Base-by-base conservation (phyloP, 345 rosid genomes). In the Turritis glabra region DNA sequence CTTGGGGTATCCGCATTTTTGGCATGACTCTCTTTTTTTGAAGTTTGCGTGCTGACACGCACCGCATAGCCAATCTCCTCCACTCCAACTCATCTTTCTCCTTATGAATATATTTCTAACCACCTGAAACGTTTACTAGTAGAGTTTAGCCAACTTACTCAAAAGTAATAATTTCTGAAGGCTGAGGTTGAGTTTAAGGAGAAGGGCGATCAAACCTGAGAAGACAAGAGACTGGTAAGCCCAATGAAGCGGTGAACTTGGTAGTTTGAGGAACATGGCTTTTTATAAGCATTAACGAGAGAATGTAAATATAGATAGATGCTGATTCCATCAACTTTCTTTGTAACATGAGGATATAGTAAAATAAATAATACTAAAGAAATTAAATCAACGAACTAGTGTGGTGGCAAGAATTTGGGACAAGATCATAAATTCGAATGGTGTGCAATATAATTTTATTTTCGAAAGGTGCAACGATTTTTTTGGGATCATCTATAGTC, bases 1-100 rank as follows among this genome's bases (percentile, higher is more conserved):
- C 67, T 85, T 89, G 1, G 95, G 95, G 51, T 87, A 89, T 30
- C 83, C 80, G n/a, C 97, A 91, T 30, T 84, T 83, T 32, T 89
- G 95, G 72, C 97, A 91, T 30, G 72, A 69, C 25, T 91, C 95
- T 70, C 97, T 74, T 80, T 82, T 91, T 65, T 87, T 89, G 84
- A 91, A 91, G 69, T 91, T 91, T 80, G 83, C 79, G 66, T 91
- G 90, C 22, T 86, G 85, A 78, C 97, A 91, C 12, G 90, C 92
- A 5, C 81, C 85, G 19, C 97, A 91, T 82, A 86, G 79, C 97
- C 97, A 91, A 23, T 91, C 97, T 84, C 93, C 95, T 83, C 95
- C 92, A 43, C 80, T 43, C 90, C 90, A 85, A 83, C 85, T 91
- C 97, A 91, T 91, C 73, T 67, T 65, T 54, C 64, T 75, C 0